A percentile compares a stretch with the other conserved stretches of the same genome.
Conservation (phyloP, 2,329 filamentous ascomycete species). For the Cladosporium sp. region DNA sequence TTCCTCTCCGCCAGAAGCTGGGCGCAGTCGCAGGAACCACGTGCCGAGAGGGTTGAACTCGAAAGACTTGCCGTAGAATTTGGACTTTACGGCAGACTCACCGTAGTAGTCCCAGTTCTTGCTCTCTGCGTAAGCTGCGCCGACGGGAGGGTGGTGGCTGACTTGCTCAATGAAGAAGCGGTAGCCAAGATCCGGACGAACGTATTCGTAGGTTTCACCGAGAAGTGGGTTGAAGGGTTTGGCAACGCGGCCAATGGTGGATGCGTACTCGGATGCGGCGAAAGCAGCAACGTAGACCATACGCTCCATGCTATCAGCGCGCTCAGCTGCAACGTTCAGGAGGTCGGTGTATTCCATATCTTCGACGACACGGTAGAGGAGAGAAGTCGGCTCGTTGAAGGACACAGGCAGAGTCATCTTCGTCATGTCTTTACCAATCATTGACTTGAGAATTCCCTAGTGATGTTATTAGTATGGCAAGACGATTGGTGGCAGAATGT, state of each 20-base stretch:
- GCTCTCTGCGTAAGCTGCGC: constrained; percentile 89
- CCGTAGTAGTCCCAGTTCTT: constrained; percentile 96
- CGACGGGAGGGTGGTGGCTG: constrained; percentile 92
- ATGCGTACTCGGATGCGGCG: constrained; percentile 94
- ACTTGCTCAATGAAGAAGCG: constrained; percentile 99
- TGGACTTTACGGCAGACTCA: constrained; percentile 91
- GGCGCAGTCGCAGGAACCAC: constrained; percentile 89
- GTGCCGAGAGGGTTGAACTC: constrained; percentile 95
- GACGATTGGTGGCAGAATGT: background rate
- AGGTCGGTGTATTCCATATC: constrained; percentile 98
- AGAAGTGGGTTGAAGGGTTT: constrained; percentile 98
- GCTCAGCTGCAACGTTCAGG: constrained; percentile 82
- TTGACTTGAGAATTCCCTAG: constrained; percentile 93
- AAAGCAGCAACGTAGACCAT: constrained; percentile 95
- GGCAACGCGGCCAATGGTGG: constrained; percentile 92
- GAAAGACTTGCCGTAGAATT: constrained; percentile 97
- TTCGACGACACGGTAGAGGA: constrained; percentile 91
- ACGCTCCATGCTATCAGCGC: constrained; percentile 83
- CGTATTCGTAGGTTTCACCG: constrained; percentile 96
- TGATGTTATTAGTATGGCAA: constrained; percentile 29
- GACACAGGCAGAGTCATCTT: constrained; percentile 99
- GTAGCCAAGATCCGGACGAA: constrained; percentile 92
- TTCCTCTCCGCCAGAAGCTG: constrained; percentile 70
- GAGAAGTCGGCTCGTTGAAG: constrained; percentile 96
- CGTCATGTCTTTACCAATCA: constrained; percentile 99